These are phyloP conservation scores for Populus pruinosa DNA, from an alignment of 345 rosid genomes.

Conservation along the genomic window DNA sequence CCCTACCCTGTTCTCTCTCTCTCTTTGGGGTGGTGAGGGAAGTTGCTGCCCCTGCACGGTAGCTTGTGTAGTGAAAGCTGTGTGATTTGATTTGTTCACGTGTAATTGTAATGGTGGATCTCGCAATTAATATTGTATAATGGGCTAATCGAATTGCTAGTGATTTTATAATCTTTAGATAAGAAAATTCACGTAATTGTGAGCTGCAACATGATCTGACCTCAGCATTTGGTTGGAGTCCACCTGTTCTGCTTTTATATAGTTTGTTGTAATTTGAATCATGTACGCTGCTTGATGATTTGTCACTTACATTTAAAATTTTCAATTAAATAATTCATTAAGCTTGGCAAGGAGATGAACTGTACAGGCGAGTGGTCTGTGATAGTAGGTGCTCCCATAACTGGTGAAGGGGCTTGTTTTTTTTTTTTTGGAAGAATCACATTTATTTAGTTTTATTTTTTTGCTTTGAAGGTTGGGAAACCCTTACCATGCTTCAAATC, in stretches of 20 bases:
- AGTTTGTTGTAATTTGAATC: neutral
- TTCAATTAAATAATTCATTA: neutral
- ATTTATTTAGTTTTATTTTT: neutral
- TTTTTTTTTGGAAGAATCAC: neutral
- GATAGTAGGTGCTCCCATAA: neutral
- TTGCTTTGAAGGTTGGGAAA: neutral
- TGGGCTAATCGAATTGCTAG: neutral
- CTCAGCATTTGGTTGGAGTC: neutral
- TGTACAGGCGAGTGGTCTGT: neutral
- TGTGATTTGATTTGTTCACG: neutral
- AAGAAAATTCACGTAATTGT: neutral
- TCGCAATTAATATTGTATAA: neutral
- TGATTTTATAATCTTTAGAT: neutral
- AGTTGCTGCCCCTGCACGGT: neutral
- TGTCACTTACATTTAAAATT: neutral
- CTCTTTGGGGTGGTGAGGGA: neutral
- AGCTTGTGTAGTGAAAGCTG: neutral
- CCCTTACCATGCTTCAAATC: neutral
- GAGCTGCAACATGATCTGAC: neutral
- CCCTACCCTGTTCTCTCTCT: neutral
- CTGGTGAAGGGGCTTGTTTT: neutral
- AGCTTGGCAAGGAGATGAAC: neutral
- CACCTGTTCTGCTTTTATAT: neutral
- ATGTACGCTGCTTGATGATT: conserved; percentile 1
- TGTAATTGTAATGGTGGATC: neutral